Base-by-base conservation (phyloP, 2,329 filamentous ascomycete genomes). In the Canariomyces notabilis region DNA sequence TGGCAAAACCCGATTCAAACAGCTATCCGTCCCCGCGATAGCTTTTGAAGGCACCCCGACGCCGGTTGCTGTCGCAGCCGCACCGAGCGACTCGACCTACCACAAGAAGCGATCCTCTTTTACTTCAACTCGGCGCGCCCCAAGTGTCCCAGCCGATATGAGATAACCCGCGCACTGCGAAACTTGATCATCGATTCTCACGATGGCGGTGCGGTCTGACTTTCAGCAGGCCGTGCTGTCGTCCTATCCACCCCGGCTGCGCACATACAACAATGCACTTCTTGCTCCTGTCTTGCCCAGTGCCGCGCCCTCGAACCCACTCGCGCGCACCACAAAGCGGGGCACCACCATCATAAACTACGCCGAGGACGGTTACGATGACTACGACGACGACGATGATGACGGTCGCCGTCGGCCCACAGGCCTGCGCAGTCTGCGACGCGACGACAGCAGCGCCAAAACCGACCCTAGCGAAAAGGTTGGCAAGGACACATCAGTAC, bases 261-360 rank as follows among this genome's bases (percentile, higher is more conserved):
- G 91, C 64, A 80, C 83, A 54, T 96, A 94, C 72, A 87, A 85
- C 65, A 97, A 97, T 71, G 88, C 91, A 31, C 81, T 97, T 45
- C 79, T 96, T 51, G 88, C 87, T 19, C 90, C 91, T 29, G 82
- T 93, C 52, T 79, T 91, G 51, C 87, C 85, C 45, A 82, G 81
- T 52, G 76, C 83, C 56, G 73, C 74, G 47, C 76, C 80, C n/a
- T 67, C 79, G 2, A 83, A 81, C 19, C 79, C 84, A 32, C 71
- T 79, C 49, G 77, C 87, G 58, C 82, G 91, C 63, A 95, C 87
- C n/a, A 97, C 93, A 7, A 97, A 98, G 73, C 85, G 93, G 67
- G 93, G 93, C 48, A 97, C 93, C 2, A 93, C 88, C 26, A 87
- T 91, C 53, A 93, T 97, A 69, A 98, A 96, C 70, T 98, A 98